Conservation (phyloP, 1,139 yeast genomes). For the Saccharomyces hybrid region DNA sequence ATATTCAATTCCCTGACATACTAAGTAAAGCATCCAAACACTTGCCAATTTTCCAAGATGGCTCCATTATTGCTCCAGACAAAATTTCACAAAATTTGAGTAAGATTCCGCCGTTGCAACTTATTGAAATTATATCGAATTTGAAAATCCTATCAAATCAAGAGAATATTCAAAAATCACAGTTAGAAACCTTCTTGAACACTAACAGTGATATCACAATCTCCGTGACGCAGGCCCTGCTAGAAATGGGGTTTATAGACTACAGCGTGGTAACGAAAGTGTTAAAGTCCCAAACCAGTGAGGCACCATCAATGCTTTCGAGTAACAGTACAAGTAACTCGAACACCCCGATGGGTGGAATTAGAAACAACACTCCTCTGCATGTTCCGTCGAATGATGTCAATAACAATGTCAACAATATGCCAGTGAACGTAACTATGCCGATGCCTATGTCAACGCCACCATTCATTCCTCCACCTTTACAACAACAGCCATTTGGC, state of each 20-base stretch:
- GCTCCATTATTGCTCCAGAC: slow-evolving; percentile 31
- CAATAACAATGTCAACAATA: background rate
- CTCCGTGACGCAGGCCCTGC: slow-evolving; percentile 62
- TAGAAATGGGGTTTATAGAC: slow-evolving; percentile 72
- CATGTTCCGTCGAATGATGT: slow-evolving; percentile 1
- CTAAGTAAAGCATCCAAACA: slow-evolving; percentile 44
- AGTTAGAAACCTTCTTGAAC: slow-evolving; percentile 39
- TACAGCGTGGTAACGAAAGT: slow-evolving; percentile 50
- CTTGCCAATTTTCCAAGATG: slow-evolving; percentile 40
- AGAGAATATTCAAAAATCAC: slow-evolving; percentile 45
- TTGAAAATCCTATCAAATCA: slow-evolving; percentile 49
- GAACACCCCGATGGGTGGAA: slow-evolving; percentile 8
- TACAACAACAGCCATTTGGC: slow-evolving; percentile 5
- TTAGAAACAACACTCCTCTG: no score
- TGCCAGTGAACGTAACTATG: background rate
- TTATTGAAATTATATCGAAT: slow-evolving; percentile 59
- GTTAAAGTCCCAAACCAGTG: slow-evolving; percentile 16
- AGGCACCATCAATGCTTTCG: background rate
- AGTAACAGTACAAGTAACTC: slow-evolving; percentile 7
- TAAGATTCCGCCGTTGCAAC: slow-evolving; percentile 58
- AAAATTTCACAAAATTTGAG: slow-evolving; percentile 39
- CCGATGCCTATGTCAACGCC: slow-evolving; percentile 8
- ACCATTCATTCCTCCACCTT: slow-evolving; percentile 4
- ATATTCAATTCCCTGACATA: slow-evolving; percentile 37
- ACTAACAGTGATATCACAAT: slow-evolving; percentile 54